Conservation (phyloP, 345 rosid species). For the Carallia brachiata region DNA sequence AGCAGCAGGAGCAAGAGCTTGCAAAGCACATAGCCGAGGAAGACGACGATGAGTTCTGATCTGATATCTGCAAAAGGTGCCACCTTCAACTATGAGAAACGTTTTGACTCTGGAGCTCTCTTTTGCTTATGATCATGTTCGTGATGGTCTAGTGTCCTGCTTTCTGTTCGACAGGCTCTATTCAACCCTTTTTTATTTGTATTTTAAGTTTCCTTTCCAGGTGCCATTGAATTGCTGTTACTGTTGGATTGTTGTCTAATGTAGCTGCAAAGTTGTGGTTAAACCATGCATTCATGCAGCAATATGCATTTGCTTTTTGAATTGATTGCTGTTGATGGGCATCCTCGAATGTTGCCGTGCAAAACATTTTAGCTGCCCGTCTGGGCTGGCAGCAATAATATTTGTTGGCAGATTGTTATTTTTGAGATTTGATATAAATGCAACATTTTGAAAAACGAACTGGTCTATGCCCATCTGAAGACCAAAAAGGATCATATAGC, state of each 20-base stretch:
- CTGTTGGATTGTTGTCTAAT: not conserved
- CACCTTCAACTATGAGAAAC: not conserved
- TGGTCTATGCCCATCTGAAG: no score
- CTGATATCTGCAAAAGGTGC: not conserved
- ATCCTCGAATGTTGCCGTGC: no score
- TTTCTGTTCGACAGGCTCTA: not conserved
- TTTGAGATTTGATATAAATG: no score
- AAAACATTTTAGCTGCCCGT: no score
- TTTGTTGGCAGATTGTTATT: no score
- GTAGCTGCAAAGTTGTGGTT: not conserved
- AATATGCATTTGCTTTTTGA: no score
- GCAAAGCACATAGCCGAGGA: slow-evolving; percentile 88
- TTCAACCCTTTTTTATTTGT: not conserved
- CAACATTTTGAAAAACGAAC: no score
- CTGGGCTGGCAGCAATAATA: no score
- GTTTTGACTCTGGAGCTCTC: not conserved
- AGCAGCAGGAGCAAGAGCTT: slow-evolving; percentile 84
- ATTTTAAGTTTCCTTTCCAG: not conserved
- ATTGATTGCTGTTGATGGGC: no score
- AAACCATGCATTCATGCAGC: not conserved
- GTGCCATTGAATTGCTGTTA: not conserved
- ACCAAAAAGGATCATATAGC: no score
- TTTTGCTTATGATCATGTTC: not conserved
- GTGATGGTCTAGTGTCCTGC: slow-evolving; percentile 1
- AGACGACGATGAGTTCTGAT: slow-evolving; percentile 75